Conservation (phyloP, 2,329 filamentous ascomycete genomes). For the Iodosphaeria phyllophila region DNA sequence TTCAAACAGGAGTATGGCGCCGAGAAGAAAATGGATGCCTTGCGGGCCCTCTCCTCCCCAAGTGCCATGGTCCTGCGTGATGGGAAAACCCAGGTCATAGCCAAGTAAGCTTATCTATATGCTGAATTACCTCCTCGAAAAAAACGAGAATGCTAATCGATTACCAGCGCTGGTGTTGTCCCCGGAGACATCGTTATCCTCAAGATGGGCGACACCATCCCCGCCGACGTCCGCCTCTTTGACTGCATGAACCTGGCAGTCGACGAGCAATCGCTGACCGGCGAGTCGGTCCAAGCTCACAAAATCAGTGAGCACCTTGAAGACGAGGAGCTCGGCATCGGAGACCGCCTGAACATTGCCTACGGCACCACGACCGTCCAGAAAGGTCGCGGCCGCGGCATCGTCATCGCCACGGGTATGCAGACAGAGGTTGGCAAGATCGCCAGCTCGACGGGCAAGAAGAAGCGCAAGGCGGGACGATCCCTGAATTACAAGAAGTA, state of each 20-base stretch:
- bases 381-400: constrained; percentile 53
- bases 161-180: constrained; percentile 38
- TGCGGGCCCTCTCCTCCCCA: constrained; percentile 41
- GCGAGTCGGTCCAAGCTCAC: constrained; percentile 55
- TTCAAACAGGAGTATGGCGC: constrained; percentile 47
- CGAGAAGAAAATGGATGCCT: constrained; percentile 48
- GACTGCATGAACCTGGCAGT: constrained; percentile 64
- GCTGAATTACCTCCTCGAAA: neutral
- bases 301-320: constrained; percentile 39
- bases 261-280: constrained; percentile 62
- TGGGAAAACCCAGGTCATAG: constrained; percentile 35
- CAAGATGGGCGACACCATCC: constrained; percentile 56
- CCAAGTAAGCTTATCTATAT: constrained; percentile 34
- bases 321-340: constrained; percentile 40
- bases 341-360: constrained; percentile 56
- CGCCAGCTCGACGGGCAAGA: constrained; percentile 33
- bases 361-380: constrained; percentile 58
- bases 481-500: constrained; percentile 35
- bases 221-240: constrained; percentile 51
- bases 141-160: neutral
- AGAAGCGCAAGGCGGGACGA: constrained; percentile 34
- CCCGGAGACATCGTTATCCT: constrained; percentile 52
- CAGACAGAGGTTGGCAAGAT: constrained; percentile 52
- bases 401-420: constrained; percentile 58
- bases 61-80: constrained; percentile 42